Evolutionary conservation across 2,329 filamentous ascomycete species (phyloP).

Genomic region (Fusarium redolens): DNA sequence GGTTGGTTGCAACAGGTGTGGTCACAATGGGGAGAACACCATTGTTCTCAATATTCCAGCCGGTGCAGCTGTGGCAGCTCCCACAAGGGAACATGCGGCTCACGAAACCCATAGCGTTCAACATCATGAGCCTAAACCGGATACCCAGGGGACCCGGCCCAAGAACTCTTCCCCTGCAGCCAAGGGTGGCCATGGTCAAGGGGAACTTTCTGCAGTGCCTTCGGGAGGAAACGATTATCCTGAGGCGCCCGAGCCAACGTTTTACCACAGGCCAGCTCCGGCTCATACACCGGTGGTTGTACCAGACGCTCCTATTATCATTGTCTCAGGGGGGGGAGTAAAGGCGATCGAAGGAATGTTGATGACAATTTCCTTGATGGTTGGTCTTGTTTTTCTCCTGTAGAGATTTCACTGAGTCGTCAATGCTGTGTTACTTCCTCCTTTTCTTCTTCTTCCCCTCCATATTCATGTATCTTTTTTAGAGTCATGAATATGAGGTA

Average conservation of each 20-base stretch:
- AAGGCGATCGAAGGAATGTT: neutral
- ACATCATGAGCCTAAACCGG: neutral
- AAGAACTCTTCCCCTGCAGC: neutral
- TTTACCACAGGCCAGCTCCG: neutral
- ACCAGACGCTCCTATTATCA: neutral
- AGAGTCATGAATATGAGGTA: neutral
- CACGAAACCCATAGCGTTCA: neutral
- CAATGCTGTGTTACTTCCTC: neutral
- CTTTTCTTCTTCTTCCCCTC: neutral
- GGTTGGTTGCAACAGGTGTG: neutral
- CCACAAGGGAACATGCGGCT: neutral
- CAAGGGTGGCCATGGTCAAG: neutral
- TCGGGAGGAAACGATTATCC: neutral
- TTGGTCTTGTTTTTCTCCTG: neutral
- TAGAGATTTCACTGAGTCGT: neutral
- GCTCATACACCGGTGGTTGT: neutral
- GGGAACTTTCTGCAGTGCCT: neutral
- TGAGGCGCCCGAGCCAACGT: neutral
- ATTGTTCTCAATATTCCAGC: neutral
- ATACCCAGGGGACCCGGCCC: neutral
- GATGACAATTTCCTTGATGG: neutral
- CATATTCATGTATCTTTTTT: neutral
- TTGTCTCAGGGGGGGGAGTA: neutral
- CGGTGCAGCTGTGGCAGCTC: neutral
- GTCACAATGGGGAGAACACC: neutral